Conservation (phyloP, 805 yeast species). For the Candida bentonensis region DNA sequence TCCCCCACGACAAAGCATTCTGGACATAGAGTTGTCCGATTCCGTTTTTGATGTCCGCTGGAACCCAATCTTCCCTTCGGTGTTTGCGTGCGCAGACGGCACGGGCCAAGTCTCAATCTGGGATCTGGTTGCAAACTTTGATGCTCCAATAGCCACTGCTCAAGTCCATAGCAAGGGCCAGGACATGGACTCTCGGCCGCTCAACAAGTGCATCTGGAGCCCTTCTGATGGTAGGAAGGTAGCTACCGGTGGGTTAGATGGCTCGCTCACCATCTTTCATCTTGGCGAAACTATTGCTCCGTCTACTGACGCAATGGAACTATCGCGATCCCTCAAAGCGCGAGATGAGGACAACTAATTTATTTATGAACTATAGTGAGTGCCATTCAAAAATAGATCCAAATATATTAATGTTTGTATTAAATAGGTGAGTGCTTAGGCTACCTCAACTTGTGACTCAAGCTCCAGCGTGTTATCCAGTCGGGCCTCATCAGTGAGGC, state of each 20-base stretch:
- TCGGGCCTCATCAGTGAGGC: neutral
- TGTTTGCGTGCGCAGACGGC: slow-evolving; percentile 18
- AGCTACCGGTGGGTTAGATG: neutral
- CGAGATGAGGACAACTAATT: neutral
- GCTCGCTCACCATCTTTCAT: neutral
- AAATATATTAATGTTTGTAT: neutral
- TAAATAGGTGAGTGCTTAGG: neutral
- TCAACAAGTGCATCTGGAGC: neutral
- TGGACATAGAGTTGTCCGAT: slow-evolving; percentile 16
- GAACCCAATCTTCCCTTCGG: slow-evolving; percentile 21
- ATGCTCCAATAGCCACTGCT: slow-evolving; percentile 68
- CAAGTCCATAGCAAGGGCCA: slow-evolving; percentile 82
- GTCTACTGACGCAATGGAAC: neutral
- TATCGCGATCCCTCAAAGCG: neutral
- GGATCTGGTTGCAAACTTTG: neutral
- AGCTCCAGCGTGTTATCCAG: neutral
- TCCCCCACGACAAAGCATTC: slow-evolving; percentile 4
- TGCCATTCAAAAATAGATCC: neutral
- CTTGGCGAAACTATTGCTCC: neutral
- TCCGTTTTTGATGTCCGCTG: slow-evolving; percentile 24
- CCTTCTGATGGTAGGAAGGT: neutral
- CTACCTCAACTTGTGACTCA: neutral
- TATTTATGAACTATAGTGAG: neutral
- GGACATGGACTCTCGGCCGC: slow-evolving; percentile 20
- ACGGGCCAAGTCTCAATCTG: neutral